Base-by-base conservation (phyloP, 2,329 filamentous ascomycete genomes). In the Fusarium chuoi region DNA sequence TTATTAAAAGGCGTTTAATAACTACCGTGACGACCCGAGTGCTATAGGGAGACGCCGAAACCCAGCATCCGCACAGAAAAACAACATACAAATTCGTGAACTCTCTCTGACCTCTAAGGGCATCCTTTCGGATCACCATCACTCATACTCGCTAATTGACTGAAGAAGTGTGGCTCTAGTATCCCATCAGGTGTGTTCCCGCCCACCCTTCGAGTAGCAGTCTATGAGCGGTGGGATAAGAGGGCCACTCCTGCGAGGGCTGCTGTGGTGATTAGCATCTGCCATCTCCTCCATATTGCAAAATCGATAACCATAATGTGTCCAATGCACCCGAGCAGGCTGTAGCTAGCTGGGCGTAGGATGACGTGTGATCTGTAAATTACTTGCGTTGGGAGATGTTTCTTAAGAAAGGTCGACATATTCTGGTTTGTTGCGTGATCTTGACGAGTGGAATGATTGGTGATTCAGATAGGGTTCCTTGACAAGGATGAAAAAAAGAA, bases 291-390 rank as follows among this genome's bases (percentile, higher is more conserved):
- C 78, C 82, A 84, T 87, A 87, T 86, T 84, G 86, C 87, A 88
- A 88, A 88, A 88, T 85, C 82, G 84, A 84, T 89, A 89, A 89
- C 81, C 85, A 89, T 89, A 82, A 88, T 86, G 84, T 89, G 86
- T 89, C 88, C 88, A 89, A 89, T 85, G 83, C 86, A 84, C 86
- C 84, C 83, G 79, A 73, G 71, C 82, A 84, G 83, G 85, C 83
- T 81, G 83, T 85, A 85, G 82, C 84, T 81, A 81, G 82, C 80
- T 81, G 81, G 83, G 85, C 81, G 84, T 89, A 89, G 87, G 86
- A 89, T 89, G 87, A 87, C 83, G 82, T 82, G 85, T 86, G 85
- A 88, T 85, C 80, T 83, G 82, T 86, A 87, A 86, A 87, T 86
- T 83, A 83, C 83, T 83, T 86, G 83, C 81, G 81, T 79, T 81